These are phyloP conservation scores for Colletotrichum neosansevieriae DNA, from an alignment of 2,329 filamentous ascomycete species.

Conservation along the genomic window DNA sequence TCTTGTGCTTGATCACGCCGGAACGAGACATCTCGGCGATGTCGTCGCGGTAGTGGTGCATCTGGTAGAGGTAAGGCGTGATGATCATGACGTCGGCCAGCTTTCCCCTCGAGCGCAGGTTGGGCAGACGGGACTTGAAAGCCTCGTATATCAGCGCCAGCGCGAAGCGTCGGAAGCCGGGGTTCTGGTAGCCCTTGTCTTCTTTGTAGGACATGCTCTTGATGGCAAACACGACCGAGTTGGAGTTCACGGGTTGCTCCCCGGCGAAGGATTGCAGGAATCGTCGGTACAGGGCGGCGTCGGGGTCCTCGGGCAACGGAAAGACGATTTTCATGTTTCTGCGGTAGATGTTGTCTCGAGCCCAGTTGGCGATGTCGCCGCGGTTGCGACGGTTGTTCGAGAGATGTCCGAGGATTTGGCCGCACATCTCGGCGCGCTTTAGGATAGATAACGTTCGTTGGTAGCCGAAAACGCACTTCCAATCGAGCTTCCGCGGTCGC, in stretches of 20 bases:
- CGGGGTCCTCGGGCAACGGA: not conserved
- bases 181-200: slow-evolving; percentile 7
- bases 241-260: not conserved
- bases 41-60: slow-evolving; percentile 9
- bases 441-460: slow-evolving; percentile 22
- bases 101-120: not conserved
- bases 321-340: slow-evolving; percentile 21
- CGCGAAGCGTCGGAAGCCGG: not conserved
- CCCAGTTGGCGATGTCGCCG: slow-evolving; percentile 23
- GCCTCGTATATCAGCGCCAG: slow-evolving; percentile 13
- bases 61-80: slow-evolving; percentile 22
- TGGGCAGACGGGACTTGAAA: slow-evolving; percentile 16
- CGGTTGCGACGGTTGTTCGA: slow-evolving; percentile 25
- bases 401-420: slow-evolving; percentile 1
- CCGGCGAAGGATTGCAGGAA: slow-evolving; percentile 9
- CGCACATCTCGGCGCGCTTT: slow-evolving; percentile 10
- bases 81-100: slow-evolving; percentile 24
- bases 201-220: not conserved
- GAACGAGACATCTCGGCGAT: not conserved
- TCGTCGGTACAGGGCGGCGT: not conserved
- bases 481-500: not conserved
- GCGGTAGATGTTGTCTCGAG: slow-evolving; percentile 1
- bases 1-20: slow-evolving; percentile 23
- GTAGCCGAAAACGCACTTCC: slow-evolving; percentile 13
- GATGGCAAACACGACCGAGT: slow-evolving; percentile 13